phyloP scores from a whole-genome alignment of 1,139 yeast species.

The Suhomyces bolitotheri region DNA sequence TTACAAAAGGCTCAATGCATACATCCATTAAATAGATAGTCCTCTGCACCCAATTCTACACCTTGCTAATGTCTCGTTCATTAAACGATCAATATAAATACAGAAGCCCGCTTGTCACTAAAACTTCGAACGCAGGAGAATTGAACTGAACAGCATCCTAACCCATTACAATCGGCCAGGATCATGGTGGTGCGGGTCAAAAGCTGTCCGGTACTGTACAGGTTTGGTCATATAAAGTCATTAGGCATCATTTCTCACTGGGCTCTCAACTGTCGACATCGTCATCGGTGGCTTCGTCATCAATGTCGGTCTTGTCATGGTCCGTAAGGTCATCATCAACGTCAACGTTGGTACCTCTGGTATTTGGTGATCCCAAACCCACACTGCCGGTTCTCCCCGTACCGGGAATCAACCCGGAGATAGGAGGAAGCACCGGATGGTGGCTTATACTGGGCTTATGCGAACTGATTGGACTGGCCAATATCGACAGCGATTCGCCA shows the following conservation, averaged over 20 bases:
- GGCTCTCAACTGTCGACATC: constrained; percentile 4
- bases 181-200: no score
- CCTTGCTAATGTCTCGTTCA: no score
- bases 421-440: constrained; percentile 34
- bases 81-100: no score
- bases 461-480: constrained; percentile 21
- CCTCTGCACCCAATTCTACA: no score
- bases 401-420: constrained; percentile 23
- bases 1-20: no score
- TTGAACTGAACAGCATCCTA: neutral
- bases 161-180: neutral
- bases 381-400: constrained; percentile 2
- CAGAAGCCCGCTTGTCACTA: no score
- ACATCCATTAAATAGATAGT: no score
- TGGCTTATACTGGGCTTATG: constrained; percentile 5
- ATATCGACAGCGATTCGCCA: constrained; percentile 20
- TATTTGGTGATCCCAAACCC: constrained; percentile 6
- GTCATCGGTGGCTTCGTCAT: constrained; percentile 17
- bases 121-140: neutral
- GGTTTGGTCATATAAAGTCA: neutral
- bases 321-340: constrained; percentile 18
- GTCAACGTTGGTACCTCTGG: constrained; percentile 16
- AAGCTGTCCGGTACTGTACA: neutral
- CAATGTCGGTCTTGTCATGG: constrained; percentile 38
- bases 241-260: neutral